Evolutionary conservation across 495 filamentous ascomycete genomes (phyloP), one percentile per base, ranked within the genome.

Genomic region (Corynascus novoguineensis): DNA sequence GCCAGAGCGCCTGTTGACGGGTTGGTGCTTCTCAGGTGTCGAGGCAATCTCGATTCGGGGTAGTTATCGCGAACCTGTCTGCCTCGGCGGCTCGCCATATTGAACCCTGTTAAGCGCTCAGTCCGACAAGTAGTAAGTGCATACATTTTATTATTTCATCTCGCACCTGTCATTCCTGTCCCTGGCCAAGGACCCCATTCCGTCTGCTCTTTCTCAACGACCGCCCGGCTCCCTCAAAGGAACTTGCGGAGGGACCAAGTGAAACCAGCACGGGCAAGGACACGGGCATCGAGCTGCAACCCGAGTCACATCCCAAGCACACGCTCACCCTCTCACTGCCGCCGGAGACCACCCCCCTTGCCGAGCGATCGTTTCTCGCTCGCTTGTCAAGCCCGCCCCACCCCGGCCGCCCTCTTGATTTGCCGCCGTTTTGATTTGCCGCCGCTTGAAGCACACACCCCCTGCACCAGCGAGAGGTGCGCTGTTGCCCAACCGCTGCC

Each of bases 371-470:
- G 62, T 58, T 65, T 60, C 59, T 69, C 66, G 62, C 66, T 67
- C 66, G 62, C 66, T 67, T 67, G 66, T 64, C 57, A 41, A 50
- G 53, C 27, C 45, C 37, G 40, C 55, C 58, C 58, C 46, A 62
- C 61, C 56, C 32, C 47, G 41, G 50, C 49, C 34, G 49, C 21
- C 29, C 32, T 62, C 58, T 53, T 64, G 40, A 61, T 65, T 70
- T 70, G 66, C 58, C 63, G 66, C 64, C 64, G 69, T 62, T 64
- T 62, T 59, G 40, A 61, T 65, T 70, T 70, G 66, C 58, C 63
- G 66, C 64, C 64, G 69, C 64, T 64, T 62, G 58, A 59, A 65
- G 59, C 62, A n/a, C n/a, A n/a, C 37, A n/a, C 10, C 29, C 37
- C 37, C 60, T 64, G 57, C 58, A 62, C 47, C 28, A 55, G 52